Percentiles rank a stretch among this genome's conserved stretches.
These are phyloP conservation scores for Alternaria gaisen DNA, from an alignment of 2,329 filamentous ascomycete genomes.

Conservation along the genomic window DNA sequence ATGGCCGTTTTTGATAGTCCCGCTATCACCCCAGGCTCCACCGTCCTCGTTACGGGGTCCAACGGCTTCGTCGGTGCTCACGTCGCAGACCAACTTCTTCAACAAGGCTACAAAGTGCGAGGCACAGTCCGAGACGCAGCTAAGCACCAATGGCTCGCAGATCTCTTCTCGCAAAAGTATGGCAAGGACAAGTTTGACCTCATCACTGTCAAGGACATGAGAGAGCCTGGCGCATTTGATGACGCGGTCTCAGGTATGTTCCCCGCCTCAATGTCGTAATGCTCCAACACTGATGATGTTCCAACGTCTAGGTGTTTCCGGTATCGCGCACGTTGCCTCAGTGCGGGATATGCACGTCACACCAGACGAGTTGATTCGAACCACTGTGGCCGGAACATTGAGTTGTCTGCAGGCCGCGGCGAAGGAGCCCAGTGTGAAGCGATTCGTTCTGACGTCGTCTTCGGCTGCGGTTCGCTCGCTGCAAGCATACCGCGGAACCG, in stretches of 20 bases:
- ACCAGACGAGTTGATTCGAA: slow-evolving; percentile 28
- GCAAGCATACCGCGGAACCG: slow-evolving; percentile 41
- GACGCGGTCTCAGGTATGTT: slow-evolving; percentile 30
- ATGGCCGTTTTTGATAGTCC: slow-evolving; percentile 12
- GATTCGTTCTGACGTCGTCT: slow-evolving; percentile 55
- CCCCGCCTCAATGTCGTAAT: slow-evolving; percentile 1
- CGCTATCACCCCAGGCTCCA: slow-evolving; percentile 26
- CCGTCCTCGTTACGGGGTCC: slow-evolving; percentile 43
- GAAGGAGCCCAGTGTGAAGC: slow-evolving; percentile 52
- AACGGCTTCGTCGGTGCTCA: slow-evolving; percentile 46
- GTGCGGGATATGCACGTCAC: slow-evolving; percentile 55
- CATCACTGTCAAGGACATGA: slow-evolving; percentile 30
- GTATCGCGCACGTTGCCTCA: slow-evolving; percentile 57
- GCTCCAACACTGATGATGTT: neutral
- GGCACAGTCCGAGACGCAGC: slow-evolving; percentile 38
- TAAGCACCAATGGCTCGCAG: slow-evolving; percentile 35
- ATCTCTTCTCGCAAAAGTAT: slow-evolving; percentile 34
- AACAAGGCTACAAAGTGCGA: slow-evolving; percentile 42
- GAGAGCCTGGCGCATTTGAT: slow-evolving; percentile 32
- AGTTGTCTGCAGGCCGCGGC: slow-evolving; percentile 54
- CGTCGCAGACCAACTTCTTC: slow-evolving; percentile 43
- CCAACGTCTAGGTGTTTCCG: slow-evolving; percentile 44
- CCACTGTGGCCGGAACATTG: slow-evolving; percentile 48
- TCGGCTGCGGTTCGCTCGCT: slow-evolving; percentile 38
- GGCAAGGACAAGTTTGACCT: slow-evolving; percentile 31